Base-by-base conservation (phyloP, 139 green algal genomes). In the Picochlorum sp. region DNA sequence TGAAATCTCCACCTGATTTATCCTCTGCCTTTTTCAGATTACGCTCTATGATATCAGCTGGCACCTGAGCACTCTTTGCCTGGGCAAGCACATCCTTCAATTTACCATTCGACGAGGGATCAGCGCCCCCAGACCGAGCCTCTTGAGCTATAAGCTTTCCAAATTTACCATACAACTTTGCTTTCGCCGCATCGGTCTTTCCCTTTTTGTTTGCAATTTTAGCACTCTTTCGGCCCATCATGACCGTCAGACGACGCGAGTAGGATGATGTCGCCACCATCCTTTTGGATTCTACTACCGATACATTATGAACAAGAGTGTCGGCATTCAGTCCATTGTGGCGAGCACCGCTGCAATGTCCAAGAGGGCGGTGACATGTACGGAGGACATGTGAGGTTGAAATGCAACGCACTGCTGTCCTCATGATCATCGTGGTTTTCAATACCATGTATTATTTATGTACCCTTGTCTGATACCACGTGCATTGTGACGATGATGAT, bases 21-120 rank as follows among this genome's bases (percentile, higher is more conserved):
- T 96, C 90, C 2, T 74, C 72, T 1, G 91, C 89, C 23, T 73
- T 76, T 56, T 92, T 93, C 34, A 96, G 79, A 79, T 97, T 97
- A 44, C 91, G 80, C 10, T 96, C 88, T 18, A 97, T 84, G 56
- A 97, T 82, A 56, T 97, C 91, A n/a, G 56, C 62, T 3, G 80
- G 80, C 58, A 95, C 79, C 16, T 75, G 73, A 14, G 79, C 67
- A 21, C 73, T 62, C 71, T 89, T 89, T n/a, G 90, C 90, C 30
- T 85, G 68, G 23, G 67, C 59, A 3, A 92, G 56, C 18, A 78
- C 56, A 18, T 85, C 76, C 0, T 65, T 64, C 46, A 97, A 84
- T 57, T 71, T 73, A 14, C 66, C n/a, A 66, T 97, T 97, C 20
- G 65, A 65, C 0, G 72, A 56, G 2, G 81, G 73, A 73, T 95